A percentile compares a stretch with the other conserved stretches of the same genome.
These are phyloP conservation scores for Pseudoscleropodium purum DNA, from an alignment of 225 moss, liverwort and hornwort genomes.

Conservation along the genomic window DNA sequence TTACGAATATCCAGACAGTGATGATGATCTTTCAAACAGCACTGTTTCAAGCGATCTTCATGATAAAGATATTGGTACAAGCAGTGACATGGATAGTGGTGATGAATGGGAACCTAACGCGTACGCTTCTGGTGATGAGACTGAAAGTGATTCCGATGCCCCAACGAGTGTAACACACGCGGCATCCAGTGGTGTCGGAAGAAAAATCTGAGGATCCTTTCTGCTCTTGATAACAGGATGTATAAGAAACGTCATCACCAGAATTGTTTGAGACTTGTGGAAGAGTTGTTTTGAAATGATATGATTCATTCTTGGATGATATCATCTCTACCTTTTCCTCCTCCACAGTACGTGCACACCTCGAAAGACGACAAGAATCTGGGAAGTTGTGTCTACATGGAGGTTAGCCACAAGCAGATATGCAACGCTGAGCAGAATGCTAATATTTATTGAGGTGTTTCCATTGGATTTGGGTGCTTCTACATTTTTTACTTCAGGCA, in stretches of 20 bases:
- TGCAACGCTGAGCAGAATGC: not conserved
- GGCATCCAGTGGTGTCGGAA: not conserved
- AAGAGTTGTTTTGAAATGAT: not conserved
- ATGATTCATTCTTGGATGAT: not conserved
- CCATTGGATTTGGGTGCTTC: not conserved
- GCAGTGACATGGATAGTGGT: conserved; percentile 13
- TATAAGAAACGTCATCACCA: not conserved
- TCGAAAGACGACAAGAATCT: not conserved
- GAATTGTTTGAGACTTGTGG: not conserved
- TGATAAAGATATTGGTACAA: not conserved
- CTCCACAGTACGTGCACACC: not conserved
- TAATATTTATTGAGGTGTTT: not conserved
- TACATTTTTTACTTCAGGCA: not conserved
- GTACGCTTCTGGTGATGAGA: conserved; percentile 22
- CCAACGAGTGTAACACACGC: not conserved
- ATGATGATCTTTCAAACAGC: conserved; percentile 10
- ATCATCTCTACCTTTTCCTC: not conserved
- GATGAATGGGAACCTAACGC: conserved; percentile 16
- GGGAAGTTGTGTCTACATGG: not conserved
- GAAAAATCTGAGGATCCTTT: not conserved
- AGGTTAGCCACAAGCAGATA: not conserved
- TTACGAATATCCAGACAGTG: conserved; percentile 44
- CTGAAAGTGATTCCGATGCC: conserved; percentile 21
- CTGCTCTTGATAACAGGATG: not conserved
- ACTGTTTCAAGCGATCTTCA: not conserved